Conservation (phyloP, 2,329 filamentous ascomycete genomes). For the Aspergillus fumigatiaffinis region DNA sequence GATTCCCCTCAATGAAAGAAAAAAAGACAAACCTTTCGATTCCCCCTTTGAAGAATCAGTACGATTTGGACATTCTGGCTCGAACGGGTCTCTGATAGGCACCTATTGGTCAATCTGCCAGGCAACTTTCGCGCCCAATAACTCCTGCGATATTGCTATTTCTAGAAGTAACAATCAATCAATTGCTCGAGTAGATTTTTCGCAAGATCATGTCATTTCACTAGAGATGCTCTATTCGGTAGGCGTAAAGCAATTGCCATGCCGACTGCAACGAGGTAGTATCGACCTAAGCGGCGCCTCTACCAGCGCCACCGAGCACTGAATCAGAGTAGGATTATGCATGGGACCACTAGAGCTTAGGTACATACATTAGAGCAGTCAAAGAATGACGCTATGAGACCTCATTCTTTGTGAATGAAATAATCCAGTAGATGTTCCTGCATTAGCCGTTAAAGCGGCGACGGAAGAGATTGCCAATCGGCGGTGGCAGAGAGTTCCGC, state of each 20-base stretch:
- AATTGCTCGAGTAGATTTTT: neutral
- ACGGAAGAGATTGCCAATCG: slow-evolving; percentile 4
- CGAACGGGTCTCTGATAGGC: neutral
- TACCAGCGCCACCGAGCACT: neutral
- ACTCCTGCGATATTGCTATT: neutral
- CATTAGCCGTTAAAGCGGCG: neutral
- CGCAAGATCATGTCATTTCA: neutral
- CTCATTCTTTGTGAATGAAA: neutral
- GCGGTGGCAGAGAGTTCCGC: slow-evolving; percentile 5
- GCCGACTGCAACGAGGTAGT: neutral
- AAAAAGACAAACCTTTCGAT: slow-evolving; percentile 35
- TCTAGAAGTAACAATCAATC: neutral
- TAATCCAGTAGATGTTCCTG: neutral
- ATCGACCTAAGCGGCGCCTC: neutral
- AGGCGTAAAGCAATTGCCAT: neutral
- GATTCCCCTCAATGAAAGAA: slow-evolving; percentile 43
- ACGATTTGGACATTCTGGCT: neutral
- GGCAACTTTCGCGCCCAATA: neutral
- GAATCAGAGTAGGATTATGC: neutral
- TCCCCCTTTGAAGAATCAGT: slow-evolving; percentile 9
- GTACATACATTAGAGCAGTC: neutral
- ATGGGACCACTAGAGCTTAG: neutral
- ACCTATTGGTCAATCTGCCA: neutral
- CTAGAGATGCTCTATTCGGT: neutral
- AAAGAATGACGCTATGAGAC: neutral